Base-by-base conservation (phyloP, 2,329 filamentous ascomycete genomes). In the Leptosphaerulina australis region DNA sequence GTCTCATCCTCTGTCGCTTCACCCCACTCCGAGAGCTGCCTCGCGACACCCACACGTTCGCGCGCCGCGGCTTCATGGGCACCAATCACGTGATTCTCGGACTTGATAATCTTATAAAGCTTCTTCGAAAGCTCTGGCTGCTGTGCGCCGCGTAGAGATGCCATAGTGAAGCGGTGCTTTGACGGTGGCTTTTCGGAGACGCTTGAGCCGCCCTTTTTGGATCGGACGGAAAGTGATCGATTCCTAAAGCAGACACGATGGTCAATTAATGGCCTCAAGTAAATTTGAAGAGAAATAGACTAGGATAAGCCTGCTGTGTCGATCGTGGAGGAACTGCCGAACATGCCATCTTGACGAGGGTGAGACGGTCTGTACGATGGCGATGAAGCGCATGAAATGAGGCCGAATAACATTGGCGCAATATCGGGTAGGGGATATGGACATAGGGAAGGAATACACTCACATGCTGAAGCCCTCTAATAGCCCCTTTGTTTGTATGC, bases 1-100 rank as follows among this genome's bases (percentile, higher is more conserved):
- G 86, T 85, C 55, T 96, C 91, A 67, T 99, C 94, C 44, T 85
- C 83, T 2, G 92, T 97, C 53, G 89, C 84, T 76, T 97, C 92
- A 50, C 94, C 94, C 94, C 94, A 99, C 62, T 97, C 92, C 6
- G 91, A 96, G 34, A 99, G 84, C 77, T 97, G 93, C 9, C 86
- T 85, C 12, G 92, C 94, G 66, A 97, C 91, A 39, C 85, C 84
- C 53, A 90, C 77, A 49, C 91, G 89, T 78, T 97, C 93, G 52
- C 88, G 88, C 38, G 87, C 90, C 5, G 93, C 94, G 5, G 84
- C 78, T 77, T 96, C 91, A 76, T 97, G 88, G 38, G 90, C 88
- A 39, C 83, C 81, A 65, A 97, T 91, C 26, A 92, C 86, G 69
- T 88, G 86, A 79, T 97, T 97, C 75, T 95, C 88, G 39, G 88